Evolutionary conservation across 139 green algal genomes (phyloP).

Genomic region (Dunaliella sp.): DNA sequence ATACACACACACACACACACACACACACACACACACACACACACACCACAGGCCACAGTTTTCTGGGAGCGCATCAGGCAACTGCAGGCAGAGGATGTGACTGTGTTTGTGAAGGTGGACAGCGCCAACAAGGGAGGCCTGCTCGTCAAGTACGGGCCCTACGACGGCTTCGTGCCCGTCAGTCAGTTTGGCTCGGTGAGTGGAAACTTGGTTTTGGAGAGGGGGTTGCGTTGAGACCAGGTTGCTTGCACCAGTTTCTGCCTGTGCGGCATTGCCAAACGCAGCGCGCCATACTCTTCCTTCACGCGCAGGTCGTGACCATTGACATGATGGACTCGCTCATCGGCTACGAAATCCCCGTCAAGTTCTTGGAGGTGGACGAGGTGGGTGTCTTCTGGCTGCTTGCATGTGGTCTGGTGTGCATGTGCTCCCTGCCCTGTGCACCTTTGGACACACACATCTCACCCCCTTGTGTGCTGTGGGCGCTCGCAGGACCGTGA

Average conservation of each 20-base stretch:
- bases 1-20: no score
- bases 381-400: slow-evolving; percentile 44
- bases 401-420: neutral
- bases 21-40: no score
- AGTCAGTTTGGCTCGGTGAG: slow-evolving; percentile 63
- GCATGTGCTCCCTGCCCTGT: neutral
- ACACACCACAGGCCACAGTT: slow-evolving; percentile 44
- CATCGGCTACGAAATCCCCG: slow-evolving; percentile 71
- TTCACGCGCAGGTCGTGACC: slow-evolving; percentile 38
- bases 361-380: slow-evolving; percentile 97
- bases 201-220: no score
- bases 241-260: no score
- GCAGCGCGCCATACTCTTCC: neutral
- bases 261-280: no score
- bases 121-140: slow-evolving; percentile 77
- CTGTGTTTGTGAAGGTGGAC: slow-evolving; percentile 70
- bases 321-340: slow-evolving; percentile 70
- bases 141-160: slow-evolving; percentile 70
- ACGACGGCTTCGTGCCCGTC: slow-evolving; percentile 81
- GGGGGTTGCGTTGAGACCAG: no score
- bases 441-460: neutral
- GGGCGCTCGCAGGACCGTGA: neutral
- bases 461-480: neutral
- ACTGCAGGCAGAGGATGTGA: slow-evolving; percentile 81
- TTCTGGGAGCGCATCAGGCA: slow-evolving; percentile 76